Base-by-base conservation (phyloP, 139 green algal genomes). In the Auxenochlorella pyrenoidosa region DNA sequence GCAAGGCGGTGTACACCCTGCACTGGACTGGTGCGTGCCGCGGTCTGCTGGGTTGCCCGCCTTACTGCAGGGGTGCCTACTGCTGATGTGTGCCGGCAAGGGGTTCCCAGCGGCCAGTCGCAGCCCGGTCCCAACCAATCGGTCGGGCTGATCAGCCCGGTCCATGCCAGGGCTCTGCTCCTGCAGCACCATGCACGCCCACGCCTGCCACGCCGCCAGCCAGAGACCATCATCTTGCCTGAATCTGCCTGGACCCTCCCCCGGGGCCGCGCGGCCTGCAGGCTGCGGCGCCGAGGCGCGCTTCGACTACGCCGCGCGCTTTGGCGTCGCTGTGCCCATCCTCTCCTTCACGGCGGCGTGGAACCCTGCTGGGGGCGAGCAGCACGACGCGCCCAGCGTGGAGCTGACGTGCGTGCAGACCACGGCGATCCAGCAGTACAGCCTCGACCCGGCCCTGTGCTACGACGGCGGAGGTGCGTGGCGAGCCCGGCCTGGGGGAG, bases 351-450 rank as follows among this genome's bases (percentile, higher is more conserved):
- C 90, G 0, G 91, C 94, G 1, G 76, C 85, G 0, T 83, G 85
- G n/a, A 92, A 90, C 70, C 59, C 80, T 5, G 65, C 63, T 18
- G 76, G 88, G 28, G 79, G 47, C n/a, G 75, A 83, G 26, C 43
- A 85, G 77, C 72, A 86, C 21, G 79, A 87, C 16, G 2, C 81
- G 73, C 60, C 75, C 18, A 10, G 13, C 30, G 76, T 90, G 40
- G 85, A 92, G 78, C 82, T 98, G 44, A 93, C 90, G 80, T 93
- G 86, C 63, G 88, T 97, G 63, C 96, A 99, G 91, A 93, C 94
- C 16, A 90, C 96, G 30, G 94, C 90, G 0, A 94, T 99, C 0
- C 97, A 99, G 92, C 94, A 96, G 89, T 99, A 99, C 89, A 90
- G 82, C 19, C 88, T 99, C 21, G 90, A 94, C 44, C 85, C 92